Base-by-base conservation (phyloP, 345 rosid species). In the Brassica cretica region DNA sequence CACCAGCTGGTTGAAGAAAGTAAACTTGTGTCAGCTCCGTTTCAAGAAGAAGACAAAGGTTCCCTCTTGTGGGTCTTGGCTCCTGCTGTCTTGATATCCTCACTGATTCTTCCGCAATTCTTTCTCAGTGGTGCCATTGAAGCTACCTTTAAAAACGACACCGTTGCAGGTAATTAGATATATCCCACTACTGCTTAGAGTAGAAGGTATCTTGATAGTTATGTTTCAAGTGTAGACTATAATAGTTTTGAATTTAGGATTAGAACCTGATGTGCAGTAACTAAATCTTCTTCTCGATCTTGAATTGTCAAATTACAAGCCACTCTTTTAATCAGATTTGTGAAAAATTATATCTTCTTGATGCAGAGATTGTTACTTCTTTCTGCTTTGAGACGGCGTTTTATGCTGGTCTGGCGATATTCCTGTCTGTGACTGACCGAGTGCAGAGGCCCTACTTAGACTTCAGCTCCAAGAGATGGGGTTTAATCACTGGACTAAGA, bases 381-480 rank as follows among this genome's bases (percentile, higher is more conserved):
- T 74, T 92, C 53, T 81, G 84, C 68, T 90, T 79, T 59, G 97
- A 94, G 83, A 76, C 85, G 12, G 58, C 77, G 78, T 94, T 94
- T 84, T 94, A 94, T 69, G 29, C 85, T 24, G 98, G 97, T 76
- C 86, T 94, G 4, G 87, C 90, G n/a, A 82, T 58, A 18, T 92
- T 94, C 82, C 71, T 92, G 70, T 79, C 80, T 24, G 78, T 94
- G 46, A 85, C 94, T 4, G 88, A 90, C 80, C 66, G 60, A 25
- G 84, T 89, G 73, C 98, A 92, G 78, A 88, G 86, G 83, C 97
- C 98, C 0, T 94, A 88, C 87, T 79, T 94, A 69, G 88, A 92
- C 62, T 92, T 82, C 84, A 94, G 97, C 64, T 6, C 91, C 71
- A 92, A 89, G 80, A 87, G 98, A 66, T 92, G 97, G 98, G 83